Evolutionary conservation across 2,329 filamentous ascomycete genomes (phyloP).

Genomic region (Monilinia laxa): DNA sequence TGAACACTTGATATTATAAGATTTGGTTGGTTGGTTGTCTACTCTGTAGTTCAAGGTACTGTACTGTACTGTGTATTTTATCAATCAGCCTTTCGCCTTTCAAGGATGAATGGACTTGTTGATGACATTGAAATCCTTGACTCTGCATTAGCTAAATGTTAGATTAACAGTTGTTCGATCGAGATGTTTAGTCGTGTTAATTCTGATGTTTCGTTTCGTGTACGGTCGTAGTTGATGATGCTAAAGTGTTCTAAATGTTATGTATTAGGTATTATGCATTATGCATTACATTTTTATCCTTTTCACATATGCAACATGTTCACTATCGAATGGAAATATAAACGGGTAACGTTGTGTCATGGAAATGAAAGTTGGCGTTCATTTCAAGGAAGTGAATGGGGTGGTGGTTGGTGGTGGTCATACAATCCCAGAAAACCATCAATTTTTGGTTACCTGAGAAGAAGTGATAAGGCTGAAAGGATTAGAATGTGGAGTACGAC

Average conservation of each 20-base stretch:
- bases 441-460: slow-evolving; percentile 14
- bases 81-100: background rate
- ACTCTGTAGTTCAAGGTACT: background rate
- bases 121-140: background rate
- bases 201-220: background rate
- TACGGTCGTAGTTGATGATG: background rate
- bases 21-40: too few relatives aligned
- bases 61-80: background rate
- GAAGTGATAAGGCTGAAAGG: slow-evolving; percentile 22
- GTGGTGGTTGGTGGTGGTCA: background rate
- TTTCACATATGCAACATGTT: too few relatives aligned
- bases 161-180: background rate
- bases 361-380: background rate
- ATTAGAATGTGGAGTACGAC: background rate
- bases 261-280: too few relatives aligned
- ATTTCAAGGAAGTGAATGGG: background rate
- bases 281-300: too few relatives aligned
- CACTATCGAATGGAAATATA: too few relatives aligned
- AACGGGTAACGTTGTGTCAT: background rate
- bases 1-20: too few relatives aligned
- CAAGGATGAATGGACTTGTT: background rate
- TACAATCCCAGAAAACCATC: background rate
- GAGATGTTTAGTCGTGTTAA: background rate
- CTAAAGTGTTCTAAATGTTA: too few relatives aligned
- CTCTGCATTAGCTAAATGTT: background rate